A percentile compares a stretch with the other conserved stretches of the same genome.
phyloP scores from a whole-genome alignment of 2,329 filamentous ascomycete genomes.

The Venturia carpophila region DNA sequence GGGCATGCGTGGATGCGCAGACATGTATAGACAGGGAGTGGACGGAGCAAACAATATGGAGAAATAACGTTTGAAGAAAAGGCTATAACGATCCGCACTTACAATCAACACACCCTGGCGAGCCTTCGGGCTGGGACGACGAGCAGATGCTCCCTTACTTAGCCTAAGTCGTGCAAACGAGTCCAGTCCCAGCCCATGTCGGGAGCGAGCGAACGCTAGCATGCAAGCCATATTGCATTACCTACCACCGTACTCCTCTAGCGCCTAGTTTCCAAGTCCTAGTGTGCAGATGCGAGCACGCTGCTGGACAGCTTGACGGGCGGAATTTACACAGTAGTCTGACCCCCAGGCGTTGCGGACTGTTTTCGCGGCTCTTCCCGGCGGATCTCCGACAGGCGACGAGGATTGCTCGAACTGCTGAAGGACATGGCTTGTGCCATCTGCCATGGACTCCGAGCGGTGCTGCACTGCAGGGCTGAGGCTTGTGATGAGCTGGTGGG shows the following conservation, averaged over 20 bases:
- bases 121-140: background rate
- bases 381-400: background rate
- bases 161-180: background rate
- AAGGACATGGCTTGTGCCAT: background rate
- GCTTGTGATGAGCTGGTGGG: background rate
- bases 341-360: background rate
- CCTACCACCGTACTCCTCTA: background rate
- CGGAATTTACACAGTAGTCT: background rate
- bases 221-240: slow-evolving; percentile 11
- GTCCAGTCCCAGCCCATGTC: background rate
- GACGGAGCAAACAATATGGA: slow-evolving; percentile 5
- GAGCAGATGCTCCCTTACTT: background rate
- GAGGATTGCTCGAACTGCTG: background rate
- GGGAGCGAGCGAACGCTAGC: background rate
- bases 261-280: background rate
- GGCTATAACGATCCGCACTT: background rate
- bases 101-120: background rate
- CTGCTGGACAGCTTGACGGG: background rate
- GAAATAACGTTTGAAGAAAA: background rate
- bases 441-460: background rate
- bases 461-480: background rate
- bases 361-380: slow-evolving; percentile 1
- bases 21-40: background rate
- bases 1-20: background rate
- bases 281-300: background rate